These are phyloP conservation scores for Bidens hawaiensis DNA, from an alignment of 140 eudicot species.

Conservation along the genomic window DNA sequence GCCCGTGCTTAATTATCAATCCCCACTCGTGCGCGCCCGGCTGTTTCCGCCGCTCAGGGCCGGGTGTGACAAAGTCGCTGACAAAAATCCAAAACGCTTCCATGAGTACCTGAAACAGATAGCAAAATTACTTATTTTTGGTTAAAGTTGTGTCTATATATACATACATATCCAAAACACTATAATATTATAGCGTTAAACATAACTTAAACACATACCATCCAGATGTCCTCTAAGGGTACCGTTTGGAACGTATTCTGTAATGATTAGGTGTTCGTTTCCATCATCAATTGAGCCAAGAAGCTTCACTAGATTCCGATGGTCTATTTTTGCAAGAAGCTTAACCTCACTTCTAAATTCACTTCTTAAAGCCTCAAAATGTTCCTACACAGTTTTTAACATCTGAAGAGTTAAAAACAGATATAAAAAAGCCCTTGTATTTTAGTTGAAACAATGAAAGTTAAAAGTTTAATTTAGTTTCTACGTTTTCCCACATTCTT, in stretches of 20 bases:
- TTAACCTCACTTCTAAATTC: conserved; percentile 81
- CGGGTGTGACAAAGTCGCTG: no score
- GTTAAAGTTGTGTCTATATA: neutral
- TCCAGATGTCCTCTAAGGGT: conserved; percentile 93
- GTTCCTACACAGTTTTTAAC: conserved; percentile 46
- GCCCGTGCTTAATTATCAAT: no score
- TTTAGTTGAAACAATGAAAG: neutral
- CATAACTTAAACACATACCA: conserved; percentile 41
- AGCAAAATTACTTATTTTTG: conserved; percentile 7
- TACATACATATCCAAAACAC: no score
- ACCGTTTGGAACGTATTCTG: conserved; percentile 89
- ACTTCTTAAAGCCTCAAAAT: conserved; percentile 58
- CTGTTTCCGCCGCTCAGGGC: no score
- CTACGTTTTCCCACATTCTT: no score
- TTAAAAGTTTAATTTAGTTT: neutral
- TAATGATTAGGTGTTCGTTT: conserved; percentile 79
- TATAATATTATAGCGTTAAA: neutral
- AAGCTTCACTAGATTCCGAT: conserved; percentile 78
- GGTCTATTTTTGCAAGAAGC: conserved; percentile 88
- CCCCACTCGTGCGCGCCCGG: no score
- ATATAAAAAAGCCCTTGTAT: neutral
- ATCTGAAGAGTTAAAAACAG: neutral
- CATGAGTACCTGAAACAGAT: conserved; percentile 50
- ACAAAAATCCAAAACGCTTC: conserved; percentile 69
- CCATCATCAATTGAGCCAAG: conserved; percentile 89